Evolutionary conservation across 179 eudicot species (phyloP), one percentile per base, ranked within the genome.

Genomic region (Carnegiea gigantea): DNA sequence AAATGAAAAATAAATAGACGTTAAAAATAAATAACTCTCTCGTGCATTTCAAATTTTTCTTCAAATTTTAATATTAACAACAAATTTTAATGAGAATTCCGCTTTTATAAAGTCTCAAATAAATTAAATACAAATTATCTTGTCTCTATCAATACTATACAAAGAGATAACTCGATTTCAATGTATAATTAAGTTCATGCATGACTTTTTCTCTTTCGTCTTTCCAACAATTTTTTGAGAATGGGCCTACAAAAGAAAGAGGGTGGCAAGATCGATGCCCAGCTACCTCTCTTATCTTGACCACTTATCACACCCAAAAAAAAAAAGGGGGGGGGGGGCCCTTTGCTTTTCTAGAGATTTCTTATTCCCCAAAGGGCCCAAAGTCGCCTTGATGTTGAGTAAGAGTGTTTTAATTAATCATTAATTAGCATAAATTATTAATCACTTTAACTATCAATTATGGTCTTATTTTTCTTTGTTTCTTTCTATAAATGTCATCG

Each of bases 321-420:
- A 7, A 67, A 67, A 28, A 26, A 14, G 2, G 1, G 1, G n/a
- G n/a, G n/a, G n/a, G n/a, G n/a, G n/a, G n/a, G 4, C 0, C 18
- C 18, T 12, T 28, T 10, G 40, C 72, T 67, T 67, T 67, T 67
- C 72, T 67, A 67, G 72, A 67, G 40, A 26, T 67, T 67, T 67
- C 72, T 67, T n/a, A n/a, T n/a, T 26, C 9, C 38, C 5, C 18
- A 67, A 28, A 28, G 30, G 30, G 30, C 30, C 30, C 0, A 28
- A 67, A 67, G 72, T 67, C 72, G 14, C 13, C 7, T 67, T 67
- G 72, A 67, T 67, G 72, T 67, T 67, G 68, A 67, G 7, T 51
- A 17, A 11, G 57, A 9, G 72, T 28, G 40, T 14, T 62, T 67
- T 23, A 65, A n/a, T n/a, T n/a, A 67, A 67, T 67, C 18, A 28